Evolutionary conservation across 2,329 filamentous ascomycete species (phyloP).

Genomic region (Fusarium floridanum): DNA sequence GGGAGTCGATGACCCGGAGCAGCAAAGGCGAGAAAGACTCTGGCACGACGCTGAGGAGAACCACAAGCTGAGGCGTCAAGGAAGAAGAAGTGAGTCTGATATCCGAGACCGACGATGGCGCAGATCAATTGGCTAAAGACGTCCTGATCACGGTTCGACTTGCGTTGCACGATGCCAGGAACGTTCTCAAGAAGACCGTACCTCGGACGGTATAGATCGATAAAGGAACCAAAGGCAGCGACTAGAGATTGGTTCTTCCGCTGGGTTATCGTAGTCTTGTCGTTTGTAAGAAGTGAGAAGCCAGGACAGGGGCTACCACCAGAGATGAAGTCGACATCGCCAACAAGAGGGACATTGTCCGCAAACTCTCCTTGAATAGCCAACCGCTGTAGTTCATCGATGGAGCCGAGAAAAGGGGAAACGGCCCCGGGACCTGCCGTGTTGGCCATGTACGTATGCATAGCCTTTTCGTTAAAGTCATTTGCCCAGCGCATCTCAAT

Average conservation of each 20-base stretch:
- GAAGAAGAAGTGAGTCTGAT: conserved; percentile 77
- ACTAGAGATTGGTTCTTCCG: conserved; percentile 81
- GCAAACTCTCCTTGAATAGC: conserved; percentile 66
- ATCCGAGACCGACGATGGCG: conserved; percentile 80
- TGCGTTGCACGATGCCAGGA: conserved; percentile 68
- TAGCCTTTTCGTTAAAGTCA: conserved; percentile 72
- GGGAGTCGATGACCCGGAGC: conserved; percentile 74
- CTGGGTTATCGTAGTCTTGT: conserved; percentile 67
- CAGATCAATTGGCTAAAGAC: conserved; percentile 81
- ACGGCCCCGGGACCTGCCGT: conserved; percentile 54
- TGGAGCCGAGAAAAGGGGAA: conserved; percentile 75
- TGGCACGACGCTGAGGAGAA: conserved; percentile 72
- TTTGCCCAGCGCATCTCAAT: conserved; percentile 76
- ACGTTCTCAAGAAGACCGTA: conserved; percentile 87
- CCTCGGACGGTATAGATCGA: conserved; percentile 81
- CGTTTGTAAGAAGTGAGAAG: conserved; percentile 74
- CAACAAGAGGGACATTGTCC: conserved; percentile 66
- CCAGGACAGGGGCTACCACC: conserved; percentile 84
- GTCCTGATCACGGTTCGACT: conserved; percentile 65
- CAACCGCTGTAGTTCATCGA: conserved; percentile 73
- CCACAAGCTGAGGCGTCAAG: conserved; percentile 79
- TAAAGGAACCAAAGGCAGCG: conserved; percentile 79
- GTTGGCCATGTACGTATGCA: conserved; percentile 83
- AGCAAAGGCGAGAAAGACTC: conserved; percentile 79
- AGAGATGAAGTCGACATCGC: conserved; percentile 76